Percentiles rank a stretch among this genome's conserved stretches.
These are phyloP conservation scores for Tarenaya hassleriana DNA, from an alignment of 345 rosid genomes.

Conservation along the genomic window DNA sequence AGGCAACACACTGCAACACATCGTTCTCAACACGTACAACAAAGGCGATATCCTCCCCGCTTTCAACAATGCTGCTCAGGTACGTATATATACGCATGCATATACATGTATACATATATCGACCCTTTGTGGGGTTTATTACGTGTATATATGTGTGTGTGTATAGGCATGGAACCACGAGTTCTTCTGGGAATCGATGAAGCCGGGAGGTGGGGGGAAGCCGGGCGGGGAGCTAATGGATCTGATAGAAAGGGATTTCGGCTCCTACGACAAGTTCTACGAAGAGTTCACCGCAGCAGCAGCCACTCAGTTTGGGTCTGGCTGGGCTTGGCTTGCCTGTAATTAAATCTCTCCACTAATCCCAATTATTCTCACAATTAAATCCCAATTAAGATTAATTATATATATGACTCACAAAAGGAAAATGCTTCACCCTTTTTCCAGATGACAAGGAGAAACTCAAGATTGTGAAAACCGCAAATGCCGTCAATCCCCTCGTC, in stretches of 20 bases:
- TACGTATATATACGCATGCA: too few species aligned
- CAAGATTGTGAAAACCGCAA: conserved; percentile 73
- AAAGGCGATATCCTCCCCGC: conserved; percentile 76
- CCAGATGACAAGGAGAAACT: conserved; percentile 70
- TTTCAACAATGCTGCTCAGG: conserved; percentile 95
- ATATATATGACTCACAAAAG: too few species aligned
- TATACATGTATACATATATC: too few species aligned
- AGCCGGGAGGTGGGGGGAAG: conserved; percentile 86
- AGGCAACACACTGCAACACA: conserved; percentile 53
- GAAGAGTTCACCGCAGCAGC: conserved; percentile 66
- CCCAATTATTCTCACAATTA: too few species aligned
- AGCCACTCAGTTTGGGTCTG: conserved; percentile 86
- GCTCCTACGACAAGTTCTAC: conserved; percentile 62
- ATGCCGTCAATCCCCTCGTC: conserved; percentile 89
- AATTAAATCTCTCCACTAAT: conserved; percentile 1
- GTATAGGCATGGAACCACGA: conserved; percentile 92
- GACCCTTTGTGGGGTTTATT: too few species aligned
- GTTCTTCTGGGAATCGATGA: conserved; percentile 94
- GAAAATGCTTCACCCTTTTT: conserved; percentile 16
- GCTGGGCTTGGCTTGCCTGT: conserved; percentile 98
- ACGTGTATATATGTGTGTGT: too few species aligned
- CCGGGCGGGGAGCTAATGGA: conserved; percentile 77
- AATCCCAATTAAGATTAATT: too few species aligned
- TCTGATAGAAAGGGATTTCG: conserved; percentile 80
- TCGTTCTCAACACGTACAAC: conserved; percentile 52